A percentile compares a stretch with the other conserved stretches of the same genome.
phyloP scores from a whole-genome alignment of 2,329 filamentous ascomycete genomes.

The Grosmannia penicillata region DNA sequence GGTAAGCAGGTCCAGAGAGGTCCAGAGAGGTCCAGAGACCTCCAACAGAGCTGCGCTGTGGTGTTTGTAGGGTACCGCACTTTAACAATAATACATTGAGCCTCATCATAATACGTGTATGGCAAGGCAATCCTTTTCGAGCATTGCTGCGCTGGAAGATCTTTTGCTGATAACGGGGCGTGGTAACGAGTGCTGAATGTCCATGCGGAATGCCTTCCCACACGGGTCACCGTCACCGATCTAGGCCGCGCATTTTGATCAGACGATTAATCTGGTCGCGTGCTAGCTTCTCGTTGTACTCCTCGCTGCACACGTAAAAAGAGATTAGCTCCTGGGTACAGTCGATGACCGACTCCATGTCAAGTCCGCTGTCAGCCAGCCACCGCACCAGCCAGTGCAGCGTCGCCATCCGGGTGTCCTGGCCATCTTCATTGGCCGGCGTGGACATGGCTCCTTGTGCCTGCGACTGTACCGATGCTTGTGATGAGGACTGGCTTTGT shows the following conservation, averaged over 20 bases:
- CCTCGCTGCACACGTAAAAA: conserved; percentile 59
- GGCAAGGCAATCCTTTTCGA: too few relatives aligned
- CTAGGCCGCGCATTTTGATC: conserved; percentile 40
- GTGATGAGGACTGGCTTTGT: neutral
- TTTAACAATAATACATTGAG: too few relatives aligned
- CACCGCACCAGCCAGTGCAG: conserved; percentile 56
- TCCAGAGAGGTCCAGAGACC: too few relatives aligned
- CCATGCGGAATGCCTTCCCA: too few relatives aligned
- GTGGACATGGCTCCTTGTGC: neutral
- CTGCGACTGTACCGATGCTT: neutral
- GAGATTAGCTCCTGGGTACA: conserved; percentile 85
- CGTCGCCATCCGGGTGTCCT: conserved; percentile 24
- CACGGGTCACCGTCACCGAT: conserved; percentile 23
- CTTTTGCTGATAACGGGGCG: too few relatives aligned
- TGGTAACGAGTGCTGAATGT: too few relatives aligned
- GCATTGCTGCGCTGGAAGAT: too few relatives aligned
- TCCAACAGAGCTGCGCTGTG: too few relatives aligned
- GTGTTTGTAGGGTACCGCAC: neutral
- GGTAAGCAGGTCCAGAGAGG: too few relatives aligned
- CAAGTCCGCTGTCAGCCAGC: conserved; percentile 74
- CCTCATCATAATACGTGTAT: too few relatives aligned
- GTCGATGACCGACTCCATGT: conserved; percentile 74
- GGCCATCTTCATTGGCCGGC: neutral
- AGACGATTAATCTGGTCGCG: conserved; percentile 44
- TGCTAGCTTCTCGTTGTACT: conserved; percentile 45